Evolutionary conservation across 805 yeast species (phyloP), one percentile per base, ranked within the genome.

Genomic region (Myxozyma lipomycoides): DNA sequence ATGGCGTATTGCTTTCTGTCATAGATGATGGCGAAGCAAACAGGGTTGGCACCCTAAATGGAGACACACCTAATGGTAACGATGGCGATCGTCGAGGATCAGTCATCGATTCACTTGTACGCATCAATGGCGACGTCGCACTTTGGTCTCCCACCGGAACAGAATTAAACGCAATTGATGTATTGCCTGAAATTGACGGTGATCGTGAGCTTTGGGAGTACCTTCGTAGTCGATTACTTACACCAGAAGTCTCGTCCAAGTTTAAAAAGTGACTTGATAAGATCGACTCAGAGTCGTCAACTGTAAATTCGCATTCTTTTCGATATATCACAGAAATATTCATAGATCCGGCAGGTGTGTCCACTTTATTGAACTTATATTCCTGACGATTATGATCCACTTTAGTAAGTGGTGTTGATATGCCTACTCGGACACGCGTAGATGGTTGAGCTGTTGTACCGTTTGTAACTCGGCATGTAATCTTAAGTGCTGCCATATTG

Each of bases 321-420:
- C 98, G 75, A 62, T 85, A 91, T 1, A 95, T 83, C 0, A 87
- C 93, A 0, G 93, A 80, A 4, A 86, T 76, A 51, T 79, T 75
- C 46, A 91, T 67, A 1, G 83, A 71, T 0, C 98, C 98, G 41
- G 79, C 72, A 5, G 84, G 80, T 0, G 96, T 87, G 48, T 77
- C 73, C 2, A 93, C 78, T 0, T 95, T 87, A 3, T 78, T 75
- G 48, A 93, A 77, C 48, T 74, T 74, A 61, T 79, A 79, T 44
- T 83, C 84, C 23, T 74, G 74, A 6, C 12, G n/a, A 51, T 51
- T 24, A 7, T 23, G 36, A 17, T 36, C 41, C 17, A 84, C 69
- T 61, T 83, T 24, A 7, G 10, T n/a, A 17, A 69, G 68, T 67
- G 79, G 49, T 18, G 68, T 62, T 15, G 68, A 62, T 9, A 49